Conservation (phyloP, 2,329 filamentous ascomycete species). For the Didymella exigua region DNA sequence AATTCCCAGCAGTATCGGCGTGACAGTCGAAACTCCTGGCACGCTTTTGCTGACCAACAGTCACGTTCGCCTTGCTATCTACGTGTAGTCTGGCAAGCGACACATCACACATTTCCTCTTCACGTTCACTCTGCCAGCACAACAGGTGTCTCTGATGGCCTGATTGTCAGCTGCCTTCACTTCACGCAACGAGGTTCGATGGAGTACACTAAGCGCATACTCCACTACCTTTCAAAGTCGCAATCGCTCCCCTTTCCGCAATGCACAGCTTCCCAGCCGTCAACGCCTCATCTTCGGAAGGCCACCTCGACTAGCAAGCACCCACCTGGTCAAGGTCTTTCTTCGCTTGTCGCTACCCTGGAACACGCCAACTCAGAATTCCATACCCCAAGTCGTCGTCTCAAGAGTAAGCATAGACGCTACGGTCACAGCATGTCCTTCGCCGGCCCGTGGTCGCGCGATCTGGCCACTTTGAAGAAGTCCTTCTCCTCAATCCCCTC, state of each 20-base stretch:
- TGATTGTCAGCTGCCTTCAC: conserved; percentile 1
- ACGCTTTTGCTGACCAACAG: not conserved
- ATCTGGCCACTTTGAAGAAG: conserved; percentile 33
- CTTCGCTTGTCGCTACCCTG: too few relatives aligned
- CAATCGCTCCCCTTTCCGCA: not conserved
- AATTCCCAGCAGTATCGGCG: not conserved
- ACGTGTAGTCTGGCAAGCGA: not conserved
- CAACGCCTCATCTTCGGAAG: not conserved
- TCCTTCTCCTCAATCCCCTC: conserved; percentile 32
- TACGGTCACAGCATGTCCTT: conserved; percentile 23
- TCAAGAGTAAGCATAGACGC: conserved; percentile 13
- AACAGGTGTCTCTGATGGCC: not conserved
- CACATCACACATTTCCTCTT: not conserved
- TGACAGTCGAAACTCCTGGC: not conserved
- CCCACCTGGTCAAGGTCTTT: not conserved
- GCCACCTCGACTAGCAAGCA: not conserved
- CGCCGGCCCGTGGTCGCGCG: conserved; percentile 35
- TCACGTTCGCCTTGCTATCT: not conserved
- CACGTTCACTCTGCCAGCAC: not conserved
- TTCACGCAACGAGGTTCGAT: not conserved
- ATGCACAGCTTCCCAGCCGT: not conserved
- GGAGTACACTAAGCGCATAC: conserved; percentile 15
- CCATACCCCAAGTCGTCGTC: not conserved
- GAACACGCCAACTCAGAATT: not conserved
- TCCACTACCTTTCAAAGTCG: not conserved